Percentiles rank a stretch among this genome's conserved stretches.
These are phyloP conservation scores for Amanita exitialis DNA, from an alignment of 768 basidiomycete genomes.

Conservation along the genomic window DNA sequence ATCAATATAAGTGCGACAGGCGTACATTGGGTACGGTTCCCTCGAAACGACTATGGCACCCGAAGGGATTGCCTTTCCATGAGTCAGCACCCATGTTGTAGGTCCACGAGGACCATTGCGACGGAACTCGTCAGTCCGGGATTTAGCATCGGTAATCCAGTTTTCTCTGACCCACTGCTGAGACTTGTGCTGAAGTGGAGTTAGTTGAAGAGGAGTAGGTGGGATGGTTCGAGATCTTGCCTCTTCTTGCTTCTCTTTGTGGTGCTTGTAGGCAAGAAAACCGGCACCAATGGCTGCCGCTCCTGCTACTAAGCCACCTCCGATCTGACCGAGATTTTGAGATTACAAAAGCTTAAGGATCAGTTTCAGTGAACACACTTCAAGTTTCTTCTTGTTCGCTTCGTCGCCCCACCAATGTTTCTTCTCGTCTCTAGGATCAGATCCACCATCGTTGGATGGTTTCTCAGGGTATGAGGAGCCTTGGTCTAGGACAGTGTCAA, in stretches of 20 bases:
- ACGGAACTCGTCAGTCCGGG: conserved; percentile 40
- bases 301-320: conserved; percentile 52
- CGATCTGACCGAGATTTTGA: conserved; percentile 32
- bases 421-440: conserved; percentile 29
- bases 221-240: conserved; percentile 18
- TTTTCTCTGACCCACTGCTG: conserved; percentile 36
- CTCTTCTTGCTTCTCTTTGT: conserved; percentile 48
- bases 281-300: conserved; percentile 43
- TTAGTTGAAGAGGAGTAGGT: background rate
- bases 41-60: conserved; percentile 48
- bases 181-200: conserved; percentile 32
- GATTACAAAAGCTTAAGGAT: conserved; percentile 1
- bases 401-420: conserved; percentile 47
- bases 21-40: conserved; percentile 44
- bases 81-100: conserved; percentile 51
- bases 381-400: conserved; percentile 46
- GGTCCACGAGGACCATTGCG: conserved; percentile 33
- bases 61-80: conserved; percentile 49
- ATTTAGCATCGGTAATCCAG: conserved; percentile 50
- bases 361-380: conserved; percentile 23
- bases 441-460: conserved; percentile 3
- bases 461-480: conserved; percentile 12
- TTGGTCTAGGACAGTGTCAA: conserved; percentile 9
- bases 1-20: conserved; percentile 49
- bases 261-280: conserved; percentile 38